Evolutionary conservation across 352 stramenopile species (phyloP).

Genomic region (Pythium utonaiense): DNA sequence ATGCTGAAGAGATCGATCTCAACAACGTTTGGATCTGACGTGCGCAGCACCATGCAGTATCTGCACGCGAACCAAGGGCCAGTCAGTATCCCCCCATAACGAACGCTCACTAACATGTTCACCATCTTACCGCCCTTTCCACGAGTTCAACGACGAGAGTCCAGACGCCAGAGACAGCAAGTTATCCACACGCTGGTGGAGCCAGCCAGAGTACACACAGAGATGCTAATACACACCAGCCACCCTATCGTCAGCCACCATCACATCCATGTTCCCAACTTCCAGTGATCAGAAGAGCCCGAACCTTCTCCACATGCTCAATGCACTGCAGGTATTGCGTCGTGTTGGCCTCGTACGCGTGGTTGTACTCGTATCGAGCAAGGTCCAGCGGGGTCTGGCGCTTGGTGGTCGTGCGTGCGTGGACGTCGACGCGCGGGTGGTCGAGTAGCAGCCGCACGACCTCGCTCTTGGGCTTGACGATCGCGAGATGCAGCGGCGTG

Average conservation of each 20-base stretch:
- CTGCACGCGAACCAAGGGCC: slow-evolving; percentile 24
- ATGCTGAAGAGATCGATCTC: slow-evolving; percentile 84
- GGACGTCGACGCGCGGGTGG: slow-evolving; percentile 42
- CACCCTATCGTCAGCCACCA: not conserved
- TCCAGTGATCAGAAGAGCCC: too few relatives aligned
- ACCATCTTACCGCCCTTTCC: slow-evolving; percentile 64
- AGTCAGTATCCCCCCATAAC: not conserved
- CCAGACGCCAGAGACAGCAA: slow-evolving; percentile 73
- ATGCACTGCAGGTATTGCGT: slow-evolving; percentile 62
- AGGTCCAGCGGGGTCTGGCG: slow-evolving; percentile 68
- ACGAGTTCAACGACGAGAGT: slow-evolving; percentile 71
- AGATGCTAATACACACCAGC: slow-evolving; percentile 48
- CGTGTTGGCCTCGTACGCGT: slow-evolving; percentile 30
- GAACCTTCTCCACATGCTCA: slow-evolving; percentile 78
- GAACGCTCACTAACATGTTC: not conserved
- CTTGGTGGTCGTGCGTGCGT: slow-evolving; percentile 47
- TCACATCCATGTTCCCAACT: not conserved
- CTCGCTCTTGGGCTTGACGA: slow-evolving; percentile 54
- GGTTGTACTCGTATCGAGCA: slow-evolving; percentile 51
- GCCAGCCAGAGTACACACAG: slow-evolving; percentile 76
- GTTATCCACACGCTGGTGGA: slow-evolving; percentile 81
- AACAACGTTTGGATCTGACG: slow-evolving; percentile 43
- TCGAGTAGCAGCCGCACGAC: slow-evolving; percentile 66
- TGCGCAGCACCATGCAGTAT: slow-evolving; percentile 74
- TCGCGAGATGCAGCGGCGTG: slow-evolving; percentile 67